Evolutionary conservation across 1,284 basidiomycete genomes (phyloP).

Genomic region (Fomitiporia mediterranea): DNA sequence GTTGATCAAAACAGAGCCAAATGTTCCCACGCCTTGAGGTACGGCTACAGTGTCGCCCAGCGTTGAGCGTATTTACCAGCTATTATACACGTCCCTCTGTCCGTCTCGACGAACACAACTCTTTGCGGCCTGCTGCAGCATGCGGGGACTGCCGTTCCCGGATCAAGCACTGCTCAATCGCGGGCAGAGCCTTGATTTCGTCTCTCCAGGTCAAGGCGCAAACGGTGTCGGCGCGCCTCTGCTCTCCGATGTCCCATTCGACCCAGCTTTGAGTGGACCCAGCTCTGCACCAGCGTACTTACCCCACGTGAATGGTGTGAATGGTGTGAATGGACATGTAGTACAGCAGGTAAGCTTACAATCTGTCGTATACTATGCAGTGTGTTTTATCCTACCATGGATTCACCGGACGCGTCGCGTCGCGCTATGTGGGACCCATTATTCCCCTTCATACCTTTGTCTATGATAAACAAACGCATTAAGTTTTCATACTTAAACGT

Average conservation of each 20-base stretch:
- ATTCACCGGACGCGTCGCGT: constrained; percentile 17
- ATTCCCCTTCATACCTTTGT: not conserved
- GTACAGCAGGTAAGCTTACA: constrained; percentile 9
- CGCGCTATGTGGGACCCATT: too few relatives aligned
- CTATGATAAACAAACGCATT: not conserved
- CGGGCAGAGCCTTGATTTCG: constrained; percentile 20
- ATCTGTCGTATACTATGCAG: constrained; percentile 3
- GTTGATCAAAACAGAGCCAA: constrained; percentile 2
- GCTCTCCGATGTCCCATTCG: constrained; percentile 12
- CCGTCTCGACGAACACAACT: constrained; percentile 1
- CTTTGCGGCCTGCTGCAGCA: constrained; percentile 9
- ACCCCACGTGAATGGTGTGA: constrained; percentile 7
- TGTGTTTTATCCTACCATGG: constrained; percentile 4
- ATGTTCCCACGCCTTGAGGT: not conserved
- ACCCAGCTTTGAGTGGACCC: constrained; percentile 9
- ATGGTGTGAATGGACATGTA: constrained; percentile 4
- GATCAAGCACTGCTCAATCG: constrained; percentile 16
- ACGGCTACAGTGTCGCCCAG: constrained; percentile 5
- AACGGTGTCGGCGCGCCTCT: not conserved
- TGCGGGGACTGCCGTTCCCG: constrained; percentile 20
- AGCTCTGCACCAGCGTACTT: constrained; percentile 10
- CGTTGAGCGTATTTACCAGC: constrained; percentile 5
- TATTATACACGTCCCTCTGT: not conserved
- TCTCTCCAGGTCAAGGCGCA: constrained; percentile 11
- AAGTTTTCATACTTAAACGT: not conserved